Evolutionary conservation across 2,329 filamentous ascomycete species (phyloP).

Genomic region (Teratosphaeria nubilosa): DNA sequence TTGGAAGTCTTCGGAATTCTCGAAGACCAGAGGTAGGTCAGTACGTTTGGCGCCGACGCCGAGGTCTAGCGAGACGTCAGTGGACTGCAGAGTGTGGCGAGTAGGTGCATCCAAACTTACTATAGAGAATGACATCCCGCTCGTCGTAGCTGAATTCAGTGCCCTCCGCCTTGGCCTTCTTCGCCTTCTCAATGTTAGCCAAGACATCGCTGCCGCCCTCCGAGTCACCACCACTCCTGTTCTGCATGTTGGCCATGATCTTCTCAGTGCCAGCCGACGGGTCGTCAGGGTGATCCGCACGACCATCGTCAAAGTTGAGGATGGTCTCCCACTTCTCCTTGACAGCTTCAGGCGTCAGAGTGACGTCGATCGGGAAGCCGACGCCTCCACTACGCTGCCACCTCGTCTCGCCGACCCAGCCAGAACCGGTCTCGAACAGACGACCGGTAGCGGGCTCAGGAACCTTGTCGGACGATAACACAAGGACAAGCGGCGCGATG

Average conservation of each 20-base stretch:
- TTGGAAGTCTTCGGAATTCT: conserved; percentile 87
- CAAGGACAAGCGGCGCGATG: conserved; percentile 83
- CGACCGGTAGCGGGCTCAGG: conserved; percentile 75
- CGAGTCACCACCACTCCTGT: conserved; percentile 43
- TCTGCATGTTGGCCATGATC: conserved; percentile 76
- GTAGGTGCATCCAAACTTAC: conserved; percentile 17
- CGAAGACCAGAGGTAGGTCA: conserved; percentile 80
- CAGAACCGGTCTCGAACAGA: conserved; percentile 89
- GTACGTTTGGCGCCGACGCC: conserved; percentile 85
- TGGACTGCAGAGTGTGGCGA: conserved; percentile 10
- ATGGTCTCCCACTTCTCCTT: conserved; percentile 67
- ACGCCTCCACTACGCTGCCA: conserved; percentile 89
- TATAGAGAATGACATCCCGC: conserved; percentile 87
- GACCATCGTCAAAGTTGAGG: conserved; percentile 75
- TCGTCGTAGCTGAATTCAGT: conserved; percentile 77
- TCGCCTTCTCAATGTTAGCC: conserved; percentile 63
- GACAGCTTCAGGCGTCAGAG: conserved; percentile 77
- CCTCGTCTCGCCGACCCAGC: conserved; percentile 83
- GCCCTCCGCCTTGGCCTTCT: conserved; percentile 59
- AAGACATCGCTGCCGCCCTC: conserved; percentile 47
- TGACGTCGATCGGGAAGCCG: conserved; percentile 79
- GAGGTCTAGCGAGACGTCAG: conserved; percentile 44
- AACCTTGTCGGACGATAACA: conserved; percentile 77
- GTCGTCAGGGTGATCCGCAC: conserved; percentile 77
- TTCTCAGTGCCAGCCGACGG: conserved; percentile 67